Evolutionary conservation across 768 basidiomycete genomes (phyloP).

Genomic region (Lactarius evosmus): DNA sequence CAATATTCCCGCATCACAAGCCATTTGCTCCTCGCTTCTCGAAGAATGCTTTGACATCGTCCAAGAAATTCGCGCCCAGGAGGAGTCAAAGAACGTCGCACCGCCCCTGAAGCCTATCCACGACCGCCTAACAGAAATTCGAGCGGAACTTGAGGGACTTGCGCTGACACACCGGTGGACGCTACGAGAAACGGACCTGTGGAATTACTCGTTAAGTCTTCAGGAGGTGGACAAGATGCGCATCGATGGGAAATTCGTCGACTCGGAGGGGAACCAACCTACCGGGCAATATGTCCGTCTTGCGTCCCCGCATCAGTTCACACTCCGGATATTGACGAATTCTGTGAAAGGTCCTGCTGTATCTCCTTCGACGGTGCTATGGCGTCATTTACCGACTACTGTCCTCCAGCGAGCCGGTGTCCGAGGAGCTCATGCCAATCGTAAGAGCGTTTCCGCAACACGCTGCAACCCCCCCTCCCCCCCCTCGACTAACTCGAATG

Average conservation of each 20-base stretch:
- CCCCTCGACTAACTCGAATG: neutral
- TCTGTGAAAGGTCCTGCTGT: constrained; percentile 75
- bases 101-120: constrained; percentile 87
- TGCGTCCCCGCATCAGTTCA: neutral
- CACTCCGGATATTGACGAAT: constrained; percentile 11
- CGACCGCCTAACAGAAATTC: constrained; percentile 83
- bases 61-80: constrained; percentile 92
- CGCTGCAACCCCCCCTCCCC: constrained; percentile 6
- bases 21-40: constrained; percentile 83
- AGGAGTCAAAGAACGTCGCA: constrained; percentile 85
- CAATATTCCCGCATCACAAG: constrained; percentile 87
- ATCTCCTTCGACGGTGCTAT: constrained; percentile 91
- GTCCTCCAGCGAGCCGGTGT: constrained; percentile 94
- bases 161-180: constrained; percentile 97
- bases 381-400: constrained; percentile 92
- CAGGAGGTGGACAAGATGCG: constrained; percentile 98
- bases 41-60: constrained; percentile 96
- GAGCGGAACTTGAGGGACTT: constrained; percentile 84
- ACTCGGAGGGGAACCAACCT: constrained; percentile 87
- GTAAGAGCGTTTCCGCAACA: constrained; percentile 43
- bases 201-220: constrained; percentile 89
- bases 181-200: constrained; percentile 88
- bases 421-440: constrained; percentile 96
- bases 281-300: constrained; percentile 87
- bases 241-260: constrained; percentile 95